A percentile compares a stretch with the other conserved stretches of the same genome.
These are phyloP conservation scores for Calonectria honghensis DNA, from an alignment of 2,329 filamentous ascomycete genomes.

Conservation along the genomic window DNA sequence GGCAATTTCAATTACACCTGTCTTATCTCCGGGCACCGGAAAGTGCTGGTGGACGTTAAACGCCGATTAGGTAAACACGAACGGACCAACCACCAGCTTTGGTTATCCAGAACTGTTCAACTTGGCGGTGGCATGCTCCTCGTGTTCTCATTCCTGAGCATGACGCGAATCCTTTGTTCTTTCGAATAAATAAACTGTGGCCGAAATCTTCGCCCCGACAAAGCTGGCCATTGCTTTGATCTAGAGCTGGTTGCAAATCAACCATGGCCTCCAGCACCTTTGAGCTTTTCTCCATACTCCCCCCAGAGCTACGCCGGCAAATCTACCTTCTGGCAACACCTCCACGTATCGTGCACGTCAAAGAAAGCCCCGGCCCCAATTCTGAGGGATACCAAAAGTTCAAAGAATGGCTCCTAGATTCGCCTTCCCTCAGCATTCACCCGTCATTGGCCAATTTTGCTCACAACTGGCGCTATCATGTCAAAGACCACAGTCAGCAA, in stretches of 20 bases:
- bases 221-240: background rate
- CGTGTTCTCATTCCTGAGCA: background rate
- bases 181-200: too few species aligned
- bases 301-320: background rate
- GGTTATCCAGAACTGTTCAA: background rate
- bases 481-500: background rate
- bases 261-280: background rate
- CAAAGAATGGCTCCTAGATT: background rate
- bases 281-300: background rate
- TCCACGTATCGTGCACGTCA: background rate
- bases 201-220: background rate
- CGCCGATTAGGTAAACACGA: background rate
- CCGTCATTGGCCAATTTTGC: background rate
- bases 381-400: background rate
- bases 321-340: constrained; percentile 2
- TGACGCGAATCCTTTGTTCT: background rate
- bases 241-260: background rate
- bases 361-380: background rate
- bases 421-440: background rate
- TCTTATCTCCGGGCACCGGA: background rate
- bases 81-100: constrained; percentile 3
- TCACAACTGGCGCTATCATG: background rate
- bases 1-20: background rate
- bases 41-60: background rate
- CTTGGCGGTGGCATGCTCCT: background rate